Conservation (phyloP, 2,329 filamentous ascomycete genomes). For the Hypoxylon sp. region DNA sequence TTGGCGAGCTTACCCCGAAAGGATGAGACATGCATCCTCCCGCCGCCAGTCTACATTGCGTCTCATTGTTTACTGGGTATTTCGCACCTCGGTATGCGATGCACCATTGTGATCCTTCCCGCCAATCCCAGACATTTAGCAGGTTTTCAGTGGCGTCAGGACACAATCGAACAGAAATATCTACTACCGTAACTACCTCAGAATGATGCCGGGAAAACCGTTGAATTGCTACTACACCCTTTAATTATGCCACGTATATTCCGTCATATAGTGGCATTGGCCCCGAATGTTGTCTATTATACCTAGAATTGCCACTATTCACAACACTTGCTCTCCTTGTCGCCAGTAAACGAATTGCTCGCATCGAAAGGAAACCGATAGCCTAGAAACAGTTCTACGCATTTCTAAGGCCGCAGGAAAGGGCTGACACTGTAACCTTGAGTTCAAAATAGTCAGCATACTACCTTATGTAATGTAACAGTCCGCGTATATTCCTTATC, state of each 20-base stretch:
- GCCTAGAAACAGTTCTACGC: not conserved
- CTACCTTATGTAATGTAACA: not conserved
- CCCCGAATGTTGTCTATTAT: not conserved
- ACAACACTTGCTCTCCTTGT: not conserved
- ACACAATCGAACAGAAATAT: not conserved
- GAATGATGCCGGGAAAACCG: not conserved
- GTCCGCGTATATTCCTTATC: not conserved
- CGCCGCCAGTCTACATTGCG: not conserved
- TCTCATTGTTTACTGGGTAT: not conserved
- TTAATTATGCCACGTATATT: not conserved
- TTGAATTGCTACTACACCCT: not conserved
- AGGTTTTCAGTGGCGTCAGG: not conserved
- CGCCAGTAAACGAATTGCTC: not conserved
- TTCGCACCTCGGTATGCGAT: not conserved
- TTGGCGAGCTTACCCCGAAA: conserved; percentile 1
- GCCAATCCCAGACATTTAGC: not conserved
- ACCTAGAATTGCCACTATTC: not conserved
- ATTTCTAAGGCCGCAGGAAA: not conserved
- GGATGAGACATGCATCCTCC: conserved; percentile 3
- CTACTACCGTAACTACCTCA: not conserved
- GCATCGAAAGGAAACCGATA: not conserved
- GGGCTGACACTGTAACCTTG: not conserved
- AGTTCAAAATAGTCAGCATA: not conserved
- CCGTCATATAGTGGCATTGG: not conserved
- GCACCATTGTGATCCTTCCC: not conserved